Evolutionary conservation across 257 asterid species (phyloP).

Genomic region (Ilex asprella): DNA sequence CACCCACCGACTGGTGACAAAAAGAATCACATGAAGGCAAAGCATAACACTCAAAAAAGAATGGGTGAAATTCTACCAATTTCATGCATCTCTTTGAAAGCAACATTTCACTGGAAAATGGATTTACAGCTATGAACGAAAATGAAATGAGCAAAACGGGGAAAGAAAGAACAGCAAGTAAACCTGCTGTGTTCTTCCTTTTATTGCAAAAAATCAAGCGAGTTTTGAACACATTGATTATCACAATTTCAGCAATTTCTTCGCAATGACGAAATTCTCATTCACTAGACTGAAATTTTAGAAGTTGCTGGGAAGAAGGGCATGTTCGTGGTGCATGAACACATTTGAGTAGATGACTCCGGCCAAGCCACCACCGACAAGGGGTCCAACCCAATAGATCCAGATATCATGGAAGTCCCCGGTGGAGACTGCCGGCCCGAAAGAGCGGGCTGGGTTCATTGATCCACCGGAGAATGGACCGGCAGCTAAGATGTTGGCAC

Average conservation of each 20-base stretch:
- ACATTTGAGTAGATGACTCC: conserved; percentile 11
- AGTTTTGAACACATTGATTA: background rate
- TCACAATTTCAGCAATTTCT: background rate
- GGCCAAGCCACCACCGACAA: conserved; percentile 17
- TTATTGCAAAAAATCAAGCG: conserved; percentile 1
- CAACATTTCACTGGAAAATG: background rate
- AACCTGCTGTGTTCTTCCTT: background rate
- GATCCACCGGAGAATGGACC: conserved; percentile 20
- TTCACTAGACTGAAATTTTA: conserved; percentile 1
- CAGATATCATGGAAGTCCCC: conserved; percentile 3
- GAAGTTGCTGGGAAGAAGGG: conserved; percentile 6
- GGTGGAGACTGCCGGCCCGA: conserved; percentile 11
- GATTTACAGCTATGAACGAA: background rate
- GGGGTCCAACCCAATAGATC: conserved; percentile 21
- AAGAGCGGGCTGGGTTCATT: conserved; percentile 22
- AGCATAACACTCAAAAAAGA: too few relatives aligned
- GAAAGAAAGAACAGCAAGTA: background rate
- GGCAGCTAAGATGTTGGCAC: conserved; percentile 19
- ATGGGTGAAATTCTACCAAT: background rate
- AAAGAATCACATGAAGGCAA: too few relatives aligned
- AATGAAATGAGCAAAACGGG: background rate
- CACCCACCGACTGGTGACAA: too few relatives aligned
- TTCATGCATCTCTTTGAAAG: background rate
- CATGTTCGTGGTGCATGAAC: conserved; percentile 9
- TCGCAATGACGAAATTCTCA: too few relatives aligned